phyloP scores from a whole-genome alignment of 345 rosid species.

The Murraya koenigii region DNA sequence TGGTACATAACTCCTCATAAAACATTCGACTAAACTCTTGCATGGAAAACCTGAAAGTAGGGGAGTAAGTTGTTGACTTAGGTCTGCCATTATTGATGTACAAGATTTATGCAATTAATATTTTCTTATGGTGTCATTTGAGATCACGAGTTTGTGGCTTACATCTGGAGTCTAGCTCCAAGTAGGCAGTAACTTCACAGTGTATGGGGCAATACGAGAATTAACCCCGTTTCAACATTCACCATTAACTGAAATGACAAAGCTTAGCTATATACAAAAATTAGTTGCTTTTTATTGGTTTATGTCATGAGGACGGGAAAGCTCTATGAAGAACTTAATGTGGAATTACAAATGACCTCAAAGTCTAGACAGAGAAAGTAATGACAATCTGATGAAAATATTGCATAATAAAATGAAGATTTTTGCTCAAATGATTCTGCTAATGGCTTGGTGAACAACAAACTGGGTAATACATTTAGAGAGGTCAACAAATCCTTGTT shows the following conservation, averaged over 20 bases:
- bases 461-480: background rate
- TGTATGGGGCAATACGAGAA: no score
- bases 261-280: background rate
- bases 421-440: background rate
- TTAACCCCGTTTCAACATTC: no score
- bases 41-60: background rate
- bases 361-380: background rate
- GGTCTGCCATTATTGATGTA: background rate
- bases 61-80: background rate
- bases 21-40: background rate
- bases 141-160: background rate
- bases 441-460: background rate
- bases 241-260: no score
- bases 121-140: no score
- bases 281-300: background rate
- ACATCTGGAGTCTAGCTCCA: background rate
- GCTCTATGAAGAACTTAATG: background rate
- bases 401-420: background rate
- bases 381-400: background rate
- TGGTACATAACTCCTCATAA: background rate
- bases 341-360: background rate
- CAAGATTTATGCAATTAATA: no score
- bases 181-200: no score
- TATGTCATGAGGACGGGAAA: background rate
- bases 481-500: background rate